phyloP scores from a whole-genome alignment of 2,329 filamentous ascomycete species.

The Periconia sp. region DNA sequence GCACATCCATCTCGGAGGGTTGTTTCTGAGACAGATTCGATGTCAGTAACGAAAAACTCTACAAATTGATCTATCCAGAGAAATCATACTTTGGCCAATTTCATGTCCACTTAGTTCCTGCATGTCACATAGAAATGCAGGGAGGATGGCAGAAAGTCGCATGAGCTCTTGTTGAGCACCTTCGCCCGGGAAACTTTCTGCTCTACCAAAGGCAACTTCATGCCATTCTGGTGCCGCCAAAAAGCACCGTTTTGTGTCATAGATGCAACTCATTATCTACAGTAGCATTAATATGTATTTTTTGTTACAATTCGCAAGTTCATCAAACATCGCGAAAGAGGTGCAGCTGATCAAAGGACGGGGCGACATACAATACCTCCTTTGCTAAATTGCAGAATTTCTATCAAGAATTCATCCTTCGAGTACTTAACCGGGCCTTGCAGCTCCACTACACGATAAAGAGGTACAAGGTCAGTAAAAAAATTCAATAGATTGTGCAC shows the following conservation, averaged over 20 bases:
- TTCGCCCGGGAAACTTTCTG: slow-evolving; percentile 22
- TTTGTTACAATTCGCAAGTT: too few species aligned
- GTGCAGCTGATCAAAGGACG: not conserved
- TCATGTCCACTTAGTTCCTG: slow-evolving; percentile 18
- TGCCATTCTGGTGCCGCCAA: slow-evolving; percentile 33
- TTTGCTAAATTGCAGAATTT: slow-evolving; percentile 33
- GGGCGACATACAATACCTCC: slow-evolving; percentile 31
- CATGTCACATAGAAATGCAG: slow-evolving; percentile 28
- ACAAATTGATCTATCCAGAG: not conserved
- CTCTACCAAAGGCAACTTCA: slow-evolving; percentile 32
- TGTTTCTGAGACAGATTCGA: not conserved
- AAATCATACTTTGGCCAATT: not conserved
- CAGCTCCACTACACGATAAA: slow-evolving; percentile 21
- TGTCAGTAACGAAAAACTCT: not conserved
- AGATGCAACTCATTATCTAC: slow-evolving; percentile 37
- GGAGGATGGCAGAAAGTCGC: slow-evolving; percentile 29
- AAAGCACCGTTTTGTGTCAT: slow-evolving; percentile 33
- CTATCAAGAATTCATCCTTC: slow-evolving; percentile 31
- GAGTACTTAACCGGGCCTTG: slow-evolving; percentile 28
- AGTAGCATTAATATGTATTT: slow-evolving; percentile 2
- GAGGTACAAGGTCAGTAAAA: too few species aligned
- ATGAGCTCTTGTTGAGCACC: slow-evolving; percentile 27
- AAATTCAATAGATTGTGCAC: too few species aligned
- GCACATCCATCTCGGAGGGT: not conserved
- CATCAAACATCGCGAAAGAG: too few species aligned